Evolutionary conservation across 441 rosid genomes (phyloP).

Genomic region (Francoa sonchifolia): DNA sequence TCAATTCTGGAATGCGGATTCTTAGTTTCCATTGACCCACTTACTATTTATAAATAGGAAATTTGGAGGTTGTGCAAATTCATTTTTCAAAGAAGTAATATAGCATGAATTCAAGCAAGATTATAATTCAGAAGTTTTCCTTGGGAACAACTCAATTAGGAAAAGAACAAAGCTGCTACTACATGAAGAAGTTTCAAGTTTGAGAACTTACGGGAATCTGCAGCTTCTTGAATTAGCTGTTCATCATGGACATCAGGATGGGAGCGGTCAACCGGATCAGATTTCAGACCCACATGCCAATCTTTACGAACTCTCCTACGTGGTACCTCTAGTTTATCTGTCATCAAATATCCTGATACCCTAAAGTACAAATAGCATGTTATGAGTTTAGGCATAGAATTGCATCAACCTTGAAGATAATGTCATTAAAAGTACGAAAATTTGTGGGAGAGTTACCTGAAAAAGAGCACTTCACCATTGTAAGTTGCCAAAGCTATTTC

Average conservation of each 20-base stretch:
- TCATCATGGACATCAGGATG: constrained; percentile 87
- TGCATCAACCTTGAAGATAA: too few relatives aligned
- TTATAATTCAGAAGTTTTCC: too few relatives aligned
- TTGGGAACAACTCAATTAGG: too few relatives aligned
- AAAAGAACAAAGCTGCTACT: too few relatives aligned
- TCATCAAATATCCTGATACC: constrained; percentile 91
- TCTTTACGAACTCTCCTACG: constrained; percentile 78
- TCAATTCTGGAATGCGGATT: too few relatives aligned
- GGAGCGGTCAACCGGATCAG: constrained; percentile 89
- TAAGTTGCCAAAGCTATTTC: constrained; percentile 94
- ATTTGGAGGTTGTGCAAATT: too few relatives aligned
- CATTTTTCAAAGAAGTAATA: too few relatives aligned
- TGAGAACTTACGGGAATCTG: constrained; percentile 47
- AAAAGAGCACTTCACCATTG: constrained; percentile 89
- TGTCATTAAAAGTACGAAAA: too few relatives aligned
- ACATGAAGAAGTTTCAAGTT: constrained; percentile 9
- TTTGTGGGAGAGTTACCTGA: constrained; percentile 67
- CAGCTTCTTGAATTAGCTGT: constrained; percentile 46
- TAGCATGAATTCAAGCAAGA: too few relatives aligned
- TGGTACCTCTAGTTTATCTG: constrained; percentile 84
- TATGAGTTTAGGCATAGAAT: constrained; percentile 1
- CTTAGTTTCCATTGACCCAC: too few relatives aligned
- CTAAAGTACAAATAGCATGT: constrained; percentile 24
- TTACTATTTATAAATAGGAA: too few relatives aligned
- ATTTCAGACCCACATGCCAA: constrained; percentile 80